Evolutionary conservation across 1,284 basidiomycete species (phyloP).

Genomic region (Marasmius oreades): DNA sequence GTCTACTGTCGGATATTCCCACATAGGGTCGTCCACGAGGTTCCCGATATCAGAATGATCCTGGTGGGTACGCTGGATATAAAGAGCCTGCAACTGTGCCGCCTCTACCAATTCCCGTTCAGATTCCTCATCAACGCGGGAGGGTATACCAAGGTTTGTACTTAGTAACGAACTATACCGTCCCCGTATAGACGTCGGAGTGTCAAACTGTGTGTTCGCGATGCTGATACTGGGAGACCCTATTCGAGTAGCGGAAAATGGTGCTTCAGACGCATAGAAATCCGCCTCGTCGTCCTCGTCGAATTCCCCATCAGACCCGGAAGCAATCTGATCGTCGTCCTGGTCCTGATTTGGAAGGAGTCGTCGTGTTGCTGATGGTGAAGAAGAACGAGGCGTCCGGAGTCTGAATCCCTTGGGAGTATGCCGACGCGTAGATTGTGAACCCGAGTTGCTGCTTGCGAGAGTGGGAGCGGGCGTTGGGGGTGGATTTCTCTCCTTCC

Average conservation of each 20-base stretch:
- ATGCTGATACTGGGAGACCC: conserved; percentile 2
- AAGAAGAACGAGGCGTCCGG: background rate
- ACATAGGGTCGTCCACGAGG: background rate
- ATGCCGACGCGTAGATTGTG: background rate
- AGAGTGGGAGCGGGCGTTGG: background rate
- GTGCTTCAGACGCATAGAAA: conserved; percentile 7
- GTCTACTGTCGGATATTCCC: background rate
- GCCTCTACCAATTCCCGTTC: background rate
- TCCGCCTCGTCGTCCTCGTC: conserved; percentile 2
- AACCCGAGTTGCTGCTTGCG: background rate
- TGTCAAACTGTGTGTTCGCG: conserved; percentile 5
- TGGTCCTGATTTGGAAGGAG: background rate
- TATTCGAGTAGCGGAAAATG: background rate
- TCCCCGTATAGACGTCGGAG: conserved; percentile 2
- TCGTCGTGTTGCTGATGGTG: conserved; percentile 3
- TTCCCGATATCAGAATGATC: background rate
- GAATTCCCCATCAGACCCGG: background rate
- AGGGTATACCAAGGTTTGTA: background rate
- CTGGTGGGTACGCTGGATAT: background rate
- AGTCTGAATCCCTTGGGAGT: no score
- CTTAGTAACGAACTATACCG: background rate
- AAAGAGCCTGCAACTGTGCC: background rate
- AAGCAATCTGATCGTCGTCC: background rate
- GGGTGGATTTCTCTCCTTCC: background rate
- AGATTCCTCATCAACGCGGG: background rate